phyloP scores from a whole-genome alignment of 768 basidiomycete genomes.

The Paxillus rubicundulus region DNA sequence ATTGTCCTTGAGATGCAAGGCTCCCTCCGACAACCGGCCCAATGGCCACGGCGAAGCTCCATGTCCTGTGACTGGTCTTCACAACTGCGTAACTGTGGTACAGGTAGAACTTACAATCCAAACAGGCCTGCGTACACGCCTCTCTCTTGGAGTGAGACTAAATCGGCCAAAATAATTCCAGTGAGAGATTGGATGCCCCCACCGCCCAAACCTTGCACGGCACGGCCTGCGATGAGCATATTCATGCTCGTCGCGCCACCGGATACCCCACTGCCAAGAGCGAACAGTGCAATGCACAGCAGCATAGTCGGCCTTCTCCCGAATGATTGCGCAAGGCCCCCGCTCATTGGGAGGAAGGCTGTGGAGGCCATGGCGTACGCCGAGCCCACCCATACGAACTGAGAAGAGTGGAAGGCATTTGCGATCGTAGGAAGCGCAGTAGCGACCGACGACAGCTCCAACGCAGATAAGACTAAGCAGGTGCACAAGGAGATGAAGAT shows the following conservation, averaged over 20 bases:
- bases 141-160: constrained; percentile 42
- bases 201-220: constrained; percentile 36
- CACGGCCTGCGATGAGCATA: constrained; percentile 23
- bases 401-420: constrained; percentile 21
- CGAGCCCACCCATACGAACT: constrained; percentile 38
- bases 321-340: constrained; percentile 30
- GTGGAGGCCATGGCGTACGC: constrained; percentile 37
- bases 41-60: constrained; percentile 32
- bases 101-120: constrained; percentile 10
- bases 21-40: constrained; percentile 38
- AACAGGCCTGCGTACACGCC: constrained; percentile 34
- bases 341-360: constrained; percentile 37
- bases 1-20: constrained; percentile 31
- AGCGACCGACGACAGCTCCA: constrained; percentile 26
- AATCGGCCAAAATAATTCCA: constrained; percentile 42
- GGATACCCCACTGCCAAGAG: constrained; percentile 36
- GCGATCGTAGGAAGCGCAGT: constrained; percentile 37
- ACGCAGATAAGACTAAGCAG: constrained; percentile 26
- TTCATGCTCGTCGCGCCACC: constrained; percentile 25
- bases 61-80: constrained; percentile 18
- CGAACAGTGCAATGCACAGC: constrained; percentile 24
- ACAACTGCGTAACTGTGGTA: background rate
- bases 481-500: constrained; percentile 26
- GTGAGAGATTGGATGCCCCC: constrained; percentile 36
- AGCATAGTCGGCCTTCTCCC: constrained; percentile 31